Conservation (phyloP, 805 yeast genomes). For the Hanseniaspora thailandica region DNA sequence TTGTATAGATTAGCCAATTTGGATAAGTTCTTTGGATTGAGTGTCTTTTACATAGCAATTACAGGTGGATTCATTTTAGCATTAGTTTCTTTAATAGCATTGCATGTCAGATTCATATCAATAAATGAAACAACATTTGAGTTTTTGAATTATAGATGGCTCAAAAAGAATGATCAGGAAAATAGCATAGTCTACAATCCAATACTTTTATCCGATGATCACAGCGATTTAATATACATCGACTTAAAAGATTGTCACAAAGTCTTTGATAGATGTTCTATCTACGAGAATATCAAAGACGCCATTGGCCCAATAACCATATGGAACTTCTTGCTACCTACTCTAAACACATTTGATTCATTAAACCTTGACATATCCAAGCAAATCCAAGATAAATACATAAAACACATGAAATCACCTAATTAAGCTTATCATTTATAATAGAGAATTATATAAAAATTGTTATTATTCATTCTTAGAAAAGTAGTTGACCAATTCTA, state of each 20-base stretch:
- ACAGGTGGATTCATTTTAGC: slow-evolving; percentile 37
- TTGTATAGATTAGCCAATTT: slow-evolving; percentile 27
- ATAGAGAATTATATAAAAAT: too few relatives aligned
- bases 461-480: slow-evolving; percentile 24
- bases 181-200: slow-evolving; percentile 21
- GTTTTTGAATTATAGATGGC: slow-evolving; percentile 31
- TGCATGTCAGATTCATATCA: slow-evolving; percentile 37
- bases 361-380: slow-evolving; percentile 3
- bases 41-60: slow-evolving; percentile 36
- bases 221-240: slow-evolving; percentile 35
- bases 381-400: background rate
- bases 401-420: background rate
- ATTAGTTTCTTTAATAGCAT: slow-evolving; percentile 34
- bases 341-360: slow-evolving; percentile 10
- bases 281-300: slow-evolving; percentile 18
- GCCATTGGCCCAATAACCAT: background rate
- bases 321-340: slow-evolving; percentile 3
- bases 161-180: slow-evolving; percentile 21
- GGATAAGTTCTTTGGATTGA: slow-evolving; percentile 18
- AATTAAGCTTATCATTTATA: too few relatives aligned
- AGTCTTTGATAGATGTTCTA: slow-evolving; percentile 22
- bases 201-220: slow-evolving; percentile 21
- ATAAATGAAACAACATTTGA: slow-evolving; percentile 51
- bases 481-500: slow-evolving; percentile 54
- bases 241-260: slow-evolving; percentile 23